Percentiles rank a stretch among this genome's conserved stretches.
These are phyloP conservation scores for Durotheca rogersii DNA, from an alignment of 495 filamentous ascomycete species.

Conservation along the genomic window DNA sequence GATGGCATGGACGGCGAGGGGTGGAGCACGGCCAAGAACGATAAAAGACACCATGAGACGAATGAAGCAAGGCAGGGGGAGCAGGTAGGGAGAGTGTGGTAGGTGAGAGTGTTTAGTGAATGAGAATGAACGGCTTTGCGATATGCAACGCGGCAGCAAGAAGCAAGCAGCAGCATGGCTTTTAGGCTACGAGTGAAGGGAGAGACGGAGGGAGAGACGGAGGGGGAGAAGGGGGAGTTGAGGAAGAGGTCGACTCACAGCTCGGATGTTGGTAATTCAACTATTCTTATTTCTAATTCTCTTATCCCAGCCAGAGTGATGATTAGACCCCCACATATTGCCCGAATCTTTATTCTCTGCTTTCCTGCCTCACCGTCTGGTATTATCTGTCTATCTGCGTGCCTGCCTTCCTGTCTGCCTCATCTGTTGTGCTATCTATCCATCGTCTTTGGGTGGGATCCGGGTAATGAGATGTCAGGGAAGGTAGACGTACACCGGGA, in stretches of 20 bases:
- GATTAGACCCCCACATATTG: no score
- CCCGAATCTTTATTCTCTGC: no score
- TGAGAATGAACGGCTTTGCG: no score
- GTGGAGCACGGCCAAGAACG: not conserved
- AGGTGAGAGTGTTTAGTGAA: no score
- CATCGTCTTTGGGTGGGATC: no score
- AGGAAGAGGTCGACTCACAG: constrained; percentile 4
- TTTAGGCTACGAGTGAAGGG: not conserved
- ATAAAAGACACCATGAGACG: not conserved
- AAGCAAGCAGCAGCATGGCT: constrained; percentile 15
- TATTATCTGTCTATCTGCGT: no score
- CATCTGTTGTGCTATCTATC: no score
- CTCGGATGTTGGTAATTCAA: constrained; percentile 32
- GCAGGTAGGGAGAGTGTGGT: constrained; percentile 1
- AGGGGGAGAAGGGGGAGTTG: constrained; percentile 3
- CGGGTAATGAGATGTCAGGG: no score
- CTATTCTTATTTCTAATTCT: constrained; percentile 8
- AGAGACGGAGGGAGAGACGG: not conserved
- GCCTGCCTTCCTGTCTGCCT: no score
- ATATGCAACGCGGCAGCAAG: constrained; percentile 24
- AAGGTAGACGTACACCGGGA: no score
- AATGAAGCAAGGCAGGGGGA: not conserved
- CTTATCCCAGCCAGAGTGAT: no score
- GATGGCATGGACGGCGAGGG: constrained; percentile 9
- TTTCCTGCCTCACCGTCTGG: no score